Percentiles rank a stretch among this genome's conserved stretches.
Conservation (phyloP, 148 eudicot species). For the Beta vulgaris region DNA sequence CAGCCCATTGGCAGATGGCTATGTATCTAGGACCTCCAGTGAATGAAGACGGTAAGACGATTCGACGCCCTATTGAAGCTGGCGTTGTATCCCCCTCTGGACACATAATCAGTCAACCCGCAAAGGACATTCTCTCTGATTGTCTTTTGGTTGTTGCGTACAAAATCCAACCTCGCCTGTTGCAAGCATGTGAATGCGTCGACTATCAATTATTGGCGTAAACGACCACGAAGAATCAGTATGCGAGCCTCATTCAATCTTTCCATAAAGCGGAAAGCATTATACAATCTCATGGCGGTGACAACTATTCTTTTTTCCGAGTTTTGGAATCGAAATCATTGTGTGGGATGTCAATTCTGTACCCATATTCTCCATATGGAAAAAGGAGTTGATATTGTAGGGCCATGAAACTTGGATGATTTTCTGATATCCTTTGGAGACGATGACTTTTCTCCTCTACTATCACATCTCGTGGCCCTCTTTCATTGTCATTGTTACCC, state of each 20-base stretch:
- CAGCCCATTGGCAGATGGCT: slow-evolving; percentile 12
- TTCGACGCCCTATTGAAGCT: background rate
- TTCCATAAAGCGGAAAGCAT: background rate
- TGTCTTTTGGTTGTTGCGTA: background rate
- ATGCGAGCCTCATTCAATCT: background rate
- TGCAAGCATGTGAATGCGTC: slow-evolving; percentile 21
- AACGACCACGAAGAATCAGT: background rate
- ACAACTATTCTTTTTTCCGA: background rate
- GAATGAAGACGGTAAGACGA: slow-evolving; percentile 24
- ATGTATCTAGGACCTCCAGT: slow-evolving; percentile 25
- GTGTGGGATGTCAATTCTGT: background rate
- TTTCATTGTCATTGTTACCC: background rate
- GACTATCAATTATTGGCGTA: slow-evolving; percentile 19
- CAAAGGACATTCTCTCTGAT: background rate
- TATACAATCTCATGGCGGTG: slow-evolving; percentile 17
- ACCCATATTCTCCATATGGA: slow-evolving; percentile 29
- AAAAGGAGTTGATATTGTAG: slow-evolving; percentile 28
- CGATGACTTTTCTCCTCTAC: background rate
- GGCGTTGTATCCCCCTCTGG: background rate
- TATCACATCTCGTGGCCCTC: slow-evolving; percentile 19
- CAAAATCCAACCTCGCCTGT: background rate
- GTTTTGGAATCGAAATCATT: background rate
- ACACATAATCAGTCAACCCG: background rate
- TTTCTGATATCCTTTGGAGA: slow-evolving; percentile 7
- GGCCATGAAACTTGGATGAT: slow-evolving; percentile 21